Base-by-base conservation (phyloP, 2,329 filamentous ascomycete genomes). In the Aspergillus hiratsukae region DNA sequence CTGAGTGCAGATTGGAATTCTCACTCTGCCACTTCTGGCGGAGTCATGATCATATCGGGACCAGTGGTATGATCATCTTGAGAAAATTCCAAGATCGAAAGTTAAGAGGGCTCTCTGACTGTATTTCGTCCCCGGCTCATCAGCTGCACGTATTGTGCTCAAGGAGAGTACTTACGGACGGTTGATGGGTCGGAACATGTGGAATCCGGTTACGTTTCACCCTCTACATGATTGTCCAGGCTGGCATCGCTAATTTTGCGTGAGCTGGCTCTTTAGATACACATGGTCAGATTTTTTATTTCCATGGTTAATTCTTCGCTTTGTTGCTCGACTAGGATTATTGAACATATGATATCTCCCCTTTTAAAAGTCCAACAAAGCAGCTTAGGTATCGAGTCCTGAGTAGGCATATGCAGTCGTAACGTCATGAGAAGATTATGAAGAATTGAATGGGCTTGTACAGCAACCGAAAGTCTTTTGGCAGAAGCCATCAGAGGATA, bases 121-220 rank as follows among this genome's bases (percentile, higher is more conserved):
- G 66, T 58, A 57, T 63, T 58, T 69, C 65, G 53, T 48, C 57
- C 51, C 35, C 48, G 8, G 48, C 25, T 54, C 31, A 14, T 57
- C 27, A 41, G 41, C 21, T 52, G 55, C 28, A 45, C 54, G 64
- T 66, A 66, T 60, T 66, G 65, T 52, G 50, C 64, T 66, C 52
- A 45, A 37, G 35, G 40, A 5, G 62, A 62, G 65, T 65, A 67
- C 65, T 61, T 67, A 64, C 58, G 53, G 46, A 37, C 53, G 53
- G 53, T 53, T 46, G 43, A 48, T 50, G 49, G 28, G 45, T 29
- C 50, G 35, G 52, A 57, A 53, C 58, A 51, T 35, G 57, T 70
- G 67, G 65, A 63, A 58, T 63, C 60, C 64, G 64, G 63, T 68
- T 69, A 70, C 71, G 71, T 74, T 75, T 75, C 72, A 72, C 68